These are phyloP conservation scores for Ceratobasidium sp. DNA, from an alignment of 1,284 basidiomycete genomes.

Conservation along the genomic window DNA sequence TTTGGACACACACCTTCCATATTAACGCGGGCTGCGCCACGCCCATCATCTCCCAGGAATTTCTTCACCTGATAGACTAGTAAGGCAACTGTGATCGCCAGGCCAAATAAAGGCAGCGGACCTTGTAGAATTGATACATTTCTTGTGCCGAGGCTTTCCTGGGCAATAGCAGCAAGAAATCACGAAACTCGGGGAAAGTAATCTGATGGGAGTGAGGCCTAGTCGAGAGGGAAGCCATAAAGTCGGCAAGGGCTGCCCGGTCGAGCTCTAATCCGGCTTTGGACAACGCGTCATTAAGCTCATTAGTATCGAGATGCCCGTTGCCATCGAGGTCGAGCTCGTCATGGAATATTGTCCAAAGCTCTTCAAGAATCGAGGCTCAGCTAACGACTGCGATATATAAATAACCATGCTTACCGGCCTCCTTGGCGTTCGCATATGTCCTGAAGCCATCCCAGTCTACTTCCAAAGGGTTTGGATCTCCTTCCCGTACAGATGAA, in stretches of 20 bases:
- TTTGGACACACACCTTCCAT: conserved; percentile 87
- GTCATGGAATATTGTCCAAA: conserved; percentile 91
- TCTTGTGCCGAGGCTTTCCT: conserved; percentile 84
- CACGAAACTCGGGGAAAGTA: conserved; percentile 87
- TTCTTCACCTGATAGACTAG: conserved; percentile 59
- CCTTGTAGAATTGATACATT: conserved; percentile 89
- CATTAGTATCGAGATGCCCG: conserved; percentile 80
- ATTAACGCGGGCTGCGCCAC: conserved; percentile 81
- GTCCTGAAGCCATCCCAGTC: conserved; percentile 84
- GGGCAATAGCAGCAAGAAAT: conserved; percentile 89
- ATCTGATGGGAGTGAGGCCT: conserved; percentile 76
- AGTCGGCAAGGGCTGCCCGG: conserved; percentile 76
- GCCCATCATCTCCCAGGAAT: conserved; percentile 79
- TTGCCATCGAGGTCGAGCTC: conserved; percentile 89
- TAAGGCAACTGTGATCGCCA: conserved; percentile 21
- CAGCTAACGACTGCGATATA: conserved; percentile 51
- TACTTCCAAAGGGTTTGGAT: conserved; percentile 59
- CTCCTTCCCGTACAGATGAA: conserved; percentile 60
- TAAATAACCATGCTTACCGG: conserved; percentile 61
- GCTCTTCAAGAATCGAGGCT: conserved; percentile 66
- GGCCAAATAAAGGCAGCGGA: conserved; percentile 55
- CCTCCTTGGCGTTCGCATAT: conserved; percentile 83
- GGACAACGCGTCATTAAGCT: conserved; percentile 76
- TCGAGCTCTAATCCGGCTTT: conserved; percentile 82
- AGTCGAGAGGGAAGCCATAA: conserved; percentile 83